Percentiles rank a stretch among this genome's conserved stretches.
These are phyloP conservation scores for Ceratobasidium sp. DNA, from an alignment of 1,284 basidiomycete genomes.

Conservation along the genomic window DNA sequence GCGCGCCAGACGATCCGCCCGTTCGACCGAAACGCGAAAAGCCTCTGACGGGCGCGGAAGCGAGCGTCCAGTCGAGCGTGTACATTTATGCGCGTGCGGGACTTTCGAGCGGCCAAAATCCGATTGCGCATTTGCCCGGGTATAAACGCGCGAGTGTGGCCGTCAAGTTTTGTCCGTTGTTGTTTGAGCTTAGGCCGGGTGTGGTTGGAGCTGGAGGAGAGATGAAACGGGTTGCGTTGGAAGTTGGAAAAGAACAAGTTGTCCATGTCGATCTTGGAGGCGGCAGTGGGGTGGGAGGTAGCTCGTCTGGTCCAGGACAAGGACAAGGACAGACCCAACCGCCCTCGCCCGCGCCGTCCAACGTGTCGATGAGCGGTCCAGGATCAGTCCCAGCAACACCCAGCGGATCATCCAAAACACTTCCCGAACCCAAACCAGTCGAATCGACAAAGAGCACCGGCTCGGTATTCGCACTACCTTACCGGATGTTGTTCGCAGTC, in stretches of 20 bases:
- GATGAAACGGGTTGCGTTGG: constrained; percentile 72
- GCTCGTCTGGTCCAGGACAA: not conserved
- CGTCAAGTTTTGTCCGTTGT: constrained; percentile 91
- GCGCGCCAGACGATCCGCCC: constrained; percentile 46
- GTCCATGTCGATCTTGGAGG: constrained; percentile 67
- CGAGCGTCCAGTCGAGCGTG: constrained; percentile 61
- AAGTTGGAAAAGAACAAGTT: constrained; percentile 73
- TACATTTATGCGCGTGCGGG: constrained; percentile 97
- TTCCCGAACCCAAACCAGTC: constrained; percentile 49
- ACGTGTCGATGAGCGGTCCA: constrained; percentile 63
- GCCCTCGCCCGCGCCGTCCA: constrained; percentile 71
- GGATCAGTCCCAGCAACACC: constrained; percentile 72
- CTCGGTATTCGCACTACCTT: constrained; percentile 89
- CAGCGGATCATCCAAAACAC: constrained; percentile 55
- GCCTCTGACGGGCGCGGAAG: constrained; percentile 23
- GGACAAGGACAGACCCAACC: constrained; percentile 50
- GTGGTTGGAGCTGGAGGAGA: constrained; percentile 63
- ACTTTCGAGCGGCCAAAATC: constrained; percentile 78
- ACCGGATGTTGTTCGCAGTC: constrained; percentile 95
- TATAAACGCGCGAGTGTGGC: constrained; percentile 96
- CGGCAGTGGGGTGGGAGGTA: not conserved
- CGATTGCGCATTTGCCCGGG: constrained; percentile 94
- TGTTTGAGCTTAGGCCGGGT: constrained; percentile 85
- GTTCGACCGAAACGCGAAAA: constrained; percentile 43
- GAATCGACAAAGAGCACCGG: constrained; percentile 56